These are phyloP conservation scores for Hapsidospora chrysogenum DNA, from an alignment of 495 filamentous ascomycete species.

Conservation along the genomic window DNA sequence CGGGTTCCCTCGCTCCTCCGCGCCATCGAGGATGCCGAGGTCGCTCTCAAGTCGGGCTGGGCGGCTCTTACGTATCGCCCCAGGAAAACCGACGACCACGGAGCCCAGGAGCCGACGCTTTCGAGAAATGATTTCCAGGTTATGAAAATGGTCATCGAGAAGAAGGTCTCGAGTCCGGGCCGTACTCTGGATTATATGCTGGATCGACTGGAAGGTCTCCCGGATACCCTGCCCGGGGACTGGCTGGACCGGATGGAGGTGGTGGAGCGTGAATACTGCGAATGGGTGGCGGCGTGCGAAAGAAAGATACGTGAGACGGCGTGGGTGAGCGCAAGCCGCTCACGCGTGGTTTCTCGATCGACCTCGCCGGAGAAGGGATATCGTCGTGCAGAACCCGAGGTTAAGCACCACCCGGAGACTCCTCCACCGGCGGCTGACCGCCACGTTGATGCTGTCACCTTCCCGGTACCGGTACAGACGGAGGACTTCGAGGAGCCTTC, in stretches of 20 bases:
- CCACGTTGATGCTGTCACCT: not conserved
- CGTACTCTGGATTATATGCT: slow-evolving; percentile 65
- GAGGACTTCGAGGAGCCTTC: not conserved
- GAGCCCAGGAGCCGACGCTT: slow-evolving; percentile 9
- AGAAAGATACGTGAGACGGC: slow-evolving; percentile 19
- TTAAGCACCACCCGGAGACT: too few species aligned
- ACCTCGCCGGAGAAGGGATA: not conserved
- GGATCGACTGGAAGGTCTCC: slow-evolving; percentile 63
- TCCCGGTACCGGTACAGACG: not conserved
- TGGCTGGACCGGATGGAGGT: slow-evolving; percentile 80
- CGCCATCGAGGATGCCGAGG: slow-evolving; percentile 46
- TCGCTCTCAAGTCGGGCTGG: slow-evolving; percentile 46
- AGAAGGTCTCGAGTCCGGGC: slow-evolving; percentile 54
- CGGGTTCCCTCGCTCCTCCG: slow-evolving; percentile 51
- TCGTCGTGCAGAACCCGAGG: not conserved
- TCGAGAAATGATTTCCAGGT: slow-evolving; percentile 39
- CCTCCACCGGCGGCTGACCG: too few species aligned
- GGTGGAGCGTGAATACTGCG: slow-evolving; percentile 62
- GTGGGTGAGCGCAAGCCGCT: slow-evolving; percentile 3
- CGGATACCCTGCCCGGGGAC: slow-evolving; percentile 65
- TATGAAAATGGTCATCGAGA: slow-evolving; percentile 45
- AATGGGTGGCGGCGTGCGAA: slow-evolving; percentile 45
- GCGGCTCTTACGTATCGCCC: slow-evolving; percentile 26
- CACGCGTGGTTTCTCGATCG: not conserved
- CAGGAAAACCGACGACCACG: slow-evolving; percentile 6